Conservation (phyloP, 306 rosid species). For the Mimosa pudica region DNA sequence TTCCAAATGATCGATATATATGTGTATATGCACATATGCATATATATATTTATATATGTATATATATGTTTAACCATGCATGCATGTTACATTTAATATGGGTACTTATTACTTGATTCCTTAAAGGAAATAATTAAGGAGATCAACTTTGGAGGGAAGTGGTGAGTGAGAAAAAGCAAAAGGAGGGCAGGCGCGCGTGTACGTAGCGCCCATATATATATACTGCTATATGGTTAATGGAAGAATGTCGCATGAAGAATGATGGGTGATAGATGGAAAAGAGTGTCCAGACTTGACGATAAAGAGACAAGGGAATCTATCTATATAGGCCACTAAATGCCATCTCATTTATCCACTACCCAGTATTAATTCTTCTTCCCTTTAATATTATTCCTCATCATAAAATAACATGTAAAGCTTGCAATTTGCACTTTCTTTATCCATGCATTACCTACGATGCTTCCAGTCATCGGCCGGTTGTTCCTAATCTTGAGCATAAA, state of each 20-base stretch:
- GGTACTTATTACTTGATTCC: too few species aligned
- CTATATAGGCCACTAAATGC: conserved; percentile 33
- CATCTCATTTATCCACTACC: conserved; percentile 48
- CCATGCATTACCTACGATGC: conserved; percentile 24
- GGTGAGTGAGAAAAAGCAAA: conserved; percentile 31
- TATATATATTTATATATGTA: too few species aligned
- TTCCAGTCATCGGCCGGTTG: neutral
- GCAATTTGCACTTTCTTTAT: conserved; percentile 30
- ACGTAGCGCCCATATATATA: neutral
- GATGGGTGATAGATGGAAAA: conserved; percentile 43
- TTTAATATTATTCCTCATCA: neutral
- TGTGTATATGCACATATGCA: too few species aligned
- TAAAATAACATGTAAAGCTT: conserved; percentile 34
- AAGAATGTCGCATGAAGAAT: conserved; percentile 37
- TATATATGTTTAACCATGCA: neutral
- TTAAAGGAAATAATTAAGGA: neutral
- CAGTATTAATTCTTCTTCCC: neutral
- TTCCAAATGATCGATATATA: too few species aligned
- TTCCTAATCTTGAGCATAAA: neutral
- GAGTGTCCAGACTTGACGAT: conserved; percentile 43
- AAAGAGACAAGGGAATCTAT: conserved; percentile 50
- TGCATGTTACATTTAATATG: neutral
- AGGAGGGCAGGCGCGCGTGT: neutral
- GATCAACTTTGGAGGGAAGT: neutral
- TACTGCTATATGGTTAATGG: conserved; percentile 38